phyloP scores from a whole-genome alignment of 2,329 filamentous ascomycete genomes.

The Aspergillus caelatus region DNA sequence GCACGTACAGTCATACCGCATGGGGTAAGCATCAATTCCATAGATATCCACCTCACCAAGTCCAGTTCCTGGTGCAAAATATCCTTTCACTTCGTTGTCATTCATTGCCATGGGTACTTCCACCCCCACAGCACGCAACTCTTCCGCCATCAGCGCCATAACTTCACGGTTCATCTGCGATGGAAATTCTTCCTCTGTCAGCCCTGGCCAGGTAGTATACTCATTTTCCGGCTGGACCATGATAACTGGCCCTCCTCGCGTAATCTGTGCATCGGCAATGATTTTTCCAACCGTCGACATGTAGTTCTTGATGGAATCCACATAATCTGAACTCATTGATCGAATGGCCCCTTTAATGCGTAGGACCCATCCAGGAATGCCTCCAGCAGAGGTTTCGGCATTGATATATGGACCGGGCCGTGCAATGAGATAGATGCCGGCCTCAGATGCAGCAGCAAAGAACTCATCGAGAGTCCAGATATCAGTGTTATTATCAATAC shows the following conservation, averaged over 20 bases:
- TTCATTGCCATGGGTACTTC: constrained; percentile 45
- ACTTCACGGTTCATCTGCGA: constrained; percentile 48
- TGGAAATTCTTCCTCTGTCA: background rate
- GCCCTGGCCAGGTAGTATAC: constrained; percentile 53
- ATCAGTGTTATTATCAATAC: constrained; percentile 56
- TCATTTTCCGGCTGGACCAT: constrained; percentile 80
- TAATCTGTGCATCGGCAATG: constrained; percentile 64
- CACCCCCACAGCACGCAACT: constrained; percentile 62
- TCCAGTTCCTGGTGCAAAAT: constrained; percentile 59
- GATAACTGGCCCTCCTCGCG: constrained; percentile 76
- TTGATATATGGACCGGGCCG: constrained; percentile 74
- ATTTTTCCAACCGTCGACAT: constrained; percentile 60
- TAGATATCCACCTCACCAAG: constrained; percentile 48
- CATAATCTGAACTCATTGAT: constrained; percentile 56
- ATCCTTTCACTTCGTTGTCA: background rate
- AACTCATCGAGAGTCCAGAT: constrained; percentile 55
- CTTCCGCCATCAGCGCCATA: constrained; percentile 53
- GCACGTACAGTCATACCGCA: background rate
- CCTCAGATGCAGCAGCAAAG: constrained; percentile 11
- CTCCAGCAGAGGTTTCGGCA: constrained; percentile 72
- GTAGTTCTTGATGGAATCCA: constrained; percentile 56
- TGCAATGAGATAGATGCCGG: constrained; percentile 69
- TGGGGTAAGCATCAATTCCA: constrained; percentile 38
- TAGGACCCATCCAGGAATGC: constrained; percentile 76
- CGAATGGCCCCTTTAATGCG: constrained; percentile 59